Base-by-base conservation (phyloP, 306 rosid genomes). In the Vigna mungo region DNA sequence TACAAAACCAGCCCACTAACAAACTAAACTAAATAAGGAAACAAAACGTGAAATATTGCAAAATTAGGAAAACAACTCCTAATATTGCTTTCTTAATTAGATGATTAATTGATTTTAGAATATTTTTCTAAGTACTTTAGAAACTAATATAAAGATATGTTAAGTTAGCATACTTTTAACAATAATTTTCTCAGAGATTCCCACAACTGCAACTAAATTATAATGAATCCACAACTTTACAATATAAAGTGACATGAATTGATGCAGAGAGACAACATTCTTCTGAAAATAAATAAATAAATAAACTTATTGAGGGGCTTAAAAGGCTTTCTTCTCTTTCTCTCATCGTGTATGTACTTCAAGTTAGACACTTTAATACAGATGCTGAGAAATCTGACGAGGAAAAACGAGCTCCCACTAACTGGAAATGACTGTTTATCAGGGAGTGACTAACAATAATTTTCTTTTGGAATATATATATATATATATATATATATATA, bases 201-300 rank as follows among this genome's bases (percentile, higher is more conserved):
- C 46, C 23, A 32, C 8, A 15, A 62, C 68, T 34, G 44, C 9
- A 62, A 34, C 10, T 15, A 32, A 62, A 62, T 7, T 62, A 61
- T 7, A 61, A 61, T 32, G 43, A 60, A 30, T 60, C 43, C 66
- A 32, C 21, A 16, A 34, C 16, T 61, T 32, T 61, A 60, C 68
- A 60, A 30, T 46, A 61, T 4, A 56, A 55, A 72, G 14, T 4
- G 49, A 56, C 48, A 41, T 55, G 11, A 58, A n/a, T 58, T 9
- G 46, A 73, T 58, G 52, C 44, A 16, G 44, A 73, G 46, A 73
- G 78, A 16, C 30, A 39, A 20, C 17, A 56, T 15, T 55, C 67
- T 44, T 27, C 39, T 13, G 34, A 30, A 4, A 27, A 21, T 20
- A 20, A 20, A 20, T 20, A 21, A 21, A 21, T 1, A 21, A 1